Evolutionary conservation across 352 stramenopile genomes (phyloP).

Genomic region (Pythium phragmiticola): DNA sequence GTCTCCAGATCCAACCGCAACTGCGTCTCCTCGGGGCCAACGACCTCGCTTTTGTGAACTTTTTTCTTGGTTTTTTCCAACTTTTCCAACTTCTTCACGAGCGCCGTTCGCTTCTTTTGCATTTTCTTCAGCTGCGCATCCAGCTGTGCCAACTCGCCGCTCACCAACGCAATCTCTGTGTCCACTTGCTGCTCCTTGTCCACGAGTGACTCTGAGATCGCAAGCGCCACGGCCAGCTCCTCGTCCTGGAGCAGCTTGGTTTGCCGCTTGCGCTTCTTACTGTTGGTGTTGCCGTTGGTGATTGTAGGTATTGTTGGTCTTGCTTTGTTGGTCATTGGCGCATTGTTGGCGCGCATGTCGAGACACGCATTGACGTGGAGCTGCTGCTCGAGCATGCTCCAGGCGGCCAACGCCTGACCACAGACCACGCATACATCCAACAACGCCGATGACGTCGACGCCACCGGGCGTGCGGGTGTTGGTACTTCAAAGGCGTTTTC

Average conservation of each 20-base stretch:
- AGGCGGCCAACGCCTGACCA: slow-evolving; percentile 34
- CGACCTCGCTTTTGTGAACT: slow-evolving; percentile 40
- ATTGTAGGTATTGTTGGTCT: not conserved
- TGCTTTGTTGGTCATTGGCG: not conserved
- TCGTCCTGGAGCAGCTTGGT: slow-evolving; percentile 27
- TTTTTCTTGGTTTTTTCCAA: slow-evolving; percentile 52
- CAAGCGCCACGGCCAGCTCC: slow-evolving; percentile 42
- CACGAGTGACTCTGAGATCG: slow-evolving; percentile 36
- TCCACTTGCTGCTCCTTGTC: slow-evolving; percentile 43
- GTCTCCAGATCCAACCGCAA: slow-evolving; percentile 11
- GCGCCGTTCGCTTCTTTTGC: slow-evolving; percentile 34
- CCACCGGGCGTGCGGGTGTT: not conserved
- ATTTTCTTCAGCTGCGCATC: slow-evolving; percentile 50
- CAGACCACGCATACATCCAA: slow-evolving; percentile 40
- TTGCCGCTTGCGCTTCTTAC: slow-evolving; percentile 26
- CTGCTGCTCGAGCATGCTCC: slow-evolving; percentile 34
- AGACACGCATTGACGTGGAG: slow-evolving; percentile 42
- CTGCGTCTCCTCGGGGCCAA: not conserved
- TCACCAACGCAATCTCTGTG: slow-evolving; percentile 40
- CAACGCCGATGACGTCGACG: slow-evolving; percentile 19
- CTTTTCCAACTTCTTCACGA: slow-evolving; percentile 48
- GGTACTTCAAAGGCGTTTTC: slow-evolving; percentile 18
- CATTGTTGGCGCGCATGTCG: slow-evolving; percentile 23
- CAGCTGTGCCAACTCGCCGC: slow-evolving; percentile 45
- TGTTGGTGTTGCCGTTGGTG: not conserved